Conservation (phyloP, 306 rosid species). For the Castanea mollissima region DNA sequence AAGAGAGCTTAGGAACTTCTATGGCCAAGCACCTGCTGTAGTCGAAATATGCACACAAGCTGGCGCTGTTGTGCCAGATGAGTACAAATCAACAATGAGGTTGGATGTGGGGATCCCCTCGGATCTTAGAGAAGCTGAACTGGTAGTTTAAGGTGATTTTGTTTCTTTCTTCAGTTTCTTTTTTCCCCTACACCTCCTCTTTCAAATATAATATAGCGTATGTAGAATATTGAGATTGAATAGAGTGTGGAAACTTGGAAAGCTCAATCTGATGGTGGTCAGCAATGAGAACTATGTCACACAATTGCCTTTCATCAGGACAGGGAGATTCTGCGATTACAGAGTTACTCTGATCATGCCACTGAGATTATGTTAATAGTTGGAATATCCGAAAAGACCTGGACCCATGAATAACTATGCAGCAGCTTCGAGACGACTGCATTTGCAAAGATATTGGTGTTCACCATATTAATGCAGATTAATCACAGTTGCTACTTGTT, state of each 20-base stretch:
- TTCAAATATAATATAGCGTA: constrained; percentile 12
- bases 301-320: background rate
- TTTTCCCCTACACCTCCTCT: background rate
- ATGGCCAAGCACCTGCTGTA: constrained; percentile 85
- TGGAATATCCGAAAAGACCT: background rate
- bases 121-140: constrained; percentile 71
- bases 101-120: constrained; percentile 89
- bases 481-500: too few species aligned
- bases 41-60: constrained; percentile 94
- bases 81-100: constrained; percentile 84
- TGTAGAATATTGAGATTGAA: constrained; percentile 16
- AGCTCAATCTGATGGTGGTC: background rate
- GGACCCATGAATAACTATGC: background rate
- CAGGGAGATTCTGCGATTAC: background rate
- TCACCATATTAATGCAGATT: too few species aligned
- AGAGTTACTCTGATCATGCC: background rate
- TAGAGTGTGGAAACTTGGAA: background rate
- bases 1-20: constrained; percentile 73
- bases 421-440: too few species aligned
- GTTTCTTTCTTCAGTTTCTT: background rate
- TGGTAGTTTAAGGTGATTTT: constrained; percentile 71
- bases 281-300: background rate
- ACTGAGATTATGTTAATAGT: background rate
- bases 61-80: constrained; percentile 79
- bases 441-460: too few species aligned